phyloP scores from a whole-genome alignment of 1,139 yeast genomes.

The Petasospora rhodanensis region DNA sequence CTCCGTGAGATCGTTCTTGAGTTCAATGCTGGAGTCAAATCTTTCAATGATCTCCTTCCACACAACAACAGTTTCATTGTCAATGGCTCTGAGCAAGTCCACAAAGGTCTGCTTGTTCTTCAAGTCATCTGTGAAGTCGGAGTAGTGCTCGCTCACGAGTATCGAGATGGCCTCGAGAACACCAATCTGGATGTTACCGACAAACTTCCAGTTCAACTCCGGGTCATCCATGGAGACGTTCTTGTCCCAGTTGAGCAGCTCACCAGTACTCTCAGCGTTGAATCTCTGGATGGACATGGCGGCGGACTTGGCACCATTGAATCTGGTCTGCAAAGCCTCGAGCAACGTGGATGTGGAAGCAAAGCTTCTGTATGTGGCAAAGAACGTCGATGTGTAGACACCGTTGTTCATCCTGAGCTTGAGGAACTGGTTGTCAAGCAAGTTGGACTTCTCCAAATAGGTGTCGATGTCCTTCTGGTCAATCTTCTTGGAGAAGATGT shows the following conservation, averaged over 20 bases:
- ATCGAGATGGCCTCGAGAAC: conserved; percentile 72
- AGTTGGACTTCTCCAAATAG: conserved; percentile 29
- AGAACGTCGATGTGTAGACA: conserved; percentile 56
- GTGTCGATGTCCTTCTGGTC: conserved; percentile 38
- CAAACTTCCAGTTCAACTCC: conserved; percentile 48
- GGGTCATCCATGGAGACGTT: conserved; percentile 27
- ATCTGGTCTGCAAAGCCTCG: conserved; percentile 47
- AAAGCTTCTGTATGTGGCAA: conserved; percentile 61
- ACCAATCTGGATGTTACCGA: conserved; percentile 74
- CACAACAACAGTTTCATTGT: conserved; percentile 59
- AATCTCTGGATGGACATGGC: conserved; percentile 40
- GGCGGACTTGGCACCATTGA: conserved; percentile 55
- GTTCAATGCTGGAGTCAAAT: conserved; percentile 23
- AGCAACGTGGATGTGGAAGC: conserved; percentile 49
- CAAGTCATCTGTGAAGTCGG: conserved; percentile 70
- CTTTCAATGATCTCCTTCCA: conserved; percentile 55
- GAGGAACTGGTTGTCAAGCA: conserved; percentile 35
- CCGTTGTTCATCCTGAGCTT: conserved; percentile 54
- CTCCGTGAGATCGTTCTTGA: conserved; percentile 29
- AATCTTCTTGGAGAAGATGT: conserved; percentile 48
- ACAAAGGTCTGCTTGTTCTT: conserved; percentile 57
- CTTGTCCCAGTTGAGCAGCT: conserved; percentile 45
- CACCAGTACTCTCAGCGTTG: conserved; percentile 11
- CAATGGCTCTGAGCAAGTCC: conserved; percentile 63
- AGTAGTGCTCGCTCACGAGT: conserved; percentile 68